Base-by-base conservation (phyloP, 768 basidiomycete species). In the Boletus subcaerulescens region DNA sequence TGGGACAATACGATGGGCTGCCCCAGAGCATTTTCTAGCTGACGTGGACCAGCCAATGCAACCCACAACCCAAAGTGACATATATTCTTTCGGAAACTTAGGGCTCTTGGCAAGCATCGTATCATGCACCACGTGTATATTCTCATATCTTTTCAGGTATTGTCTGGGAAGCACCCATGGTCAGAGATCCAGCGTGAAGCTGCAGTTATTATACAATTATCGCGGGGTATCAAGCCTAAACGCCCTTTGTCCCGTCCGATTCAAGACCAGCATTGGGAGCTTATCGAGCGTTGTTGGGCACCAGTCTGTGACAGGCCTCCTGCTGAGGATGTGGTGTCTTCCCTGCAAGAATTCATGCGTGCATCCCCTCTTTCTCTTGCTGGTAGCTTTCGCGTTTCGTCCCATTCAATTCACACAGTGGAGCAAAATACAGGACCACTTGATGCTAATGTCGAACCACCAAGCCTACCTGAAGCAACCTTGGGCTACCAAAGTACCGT, bases 1-100 rank as follows among this genome's bases (percentile, higher is more conserved):
- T 18, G 59, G 59, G 0, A 73, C 77, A n/a, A 66, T 77, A 17
- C 70, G 79, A 1, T 79, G 77, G 77, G 72, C 77, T 14, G 78
- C 78, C 41, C 65, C 76, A 0, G 60, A 71, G 12, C 64, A 39
- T 29, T 24, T 78, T 5, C 3, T 17, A 20, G 7, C 18, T 48
- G 62, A 22, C 59, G 68, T 10, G 26, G 43, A 52, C 17, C 9
- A 31, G 24, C n/a, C 7, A 15, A 18, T 20, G 13, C 47, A 22
- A 5, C 45, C 14, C 1, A 56, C 49, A 9, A 51, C 42, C 5
- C 51, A 42, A 42, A 50, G 53, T 20, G 58, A 59, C 18, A 57
- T 59, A 4, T 59, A 57, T 35, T 57, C 55, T 15, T 59, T 57
- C 31, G 60, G 60, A 22, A 76, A 74, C 57, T 67, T 78, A 13